phyloP scores from a whole-genome alignment of 192 early-diverging fungal species.

The Thamnidium elegans region DNA sequence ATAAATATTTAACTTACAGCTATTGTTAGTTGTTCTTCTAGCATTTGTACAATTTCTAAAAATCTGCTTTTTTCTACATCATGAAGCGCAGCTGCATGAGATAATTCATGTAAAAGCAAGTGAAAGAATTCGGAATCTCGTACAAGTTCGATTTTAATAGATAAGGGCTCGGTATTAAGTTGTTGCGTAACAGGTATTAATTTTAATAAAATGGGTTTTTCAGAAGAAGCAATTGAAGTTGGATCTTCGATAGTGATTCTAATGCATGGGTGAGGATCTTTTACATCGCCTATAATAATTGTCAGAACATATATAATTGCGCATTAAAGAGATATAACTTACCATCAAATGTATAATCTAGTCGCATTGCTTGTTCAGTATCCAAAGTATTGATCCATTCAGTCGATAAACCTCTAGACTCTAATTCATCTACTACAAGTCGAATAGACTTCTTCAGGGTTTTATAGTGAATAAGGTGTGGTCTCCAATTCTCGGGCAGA shows the following conservation, averaged over 20 bases:
- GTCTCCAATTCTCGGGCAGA: slow-evolving; percentile 60
- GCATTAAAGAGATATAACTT: slow-evolving; percentile 7
- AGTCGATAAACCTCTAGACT: slow-evolving; percentile 21
- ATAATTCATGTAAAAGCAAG: slow-evolving; percentile 27
- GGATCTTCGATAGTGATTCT: slow-evolving; percentile 21
- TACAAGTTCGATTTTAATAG: slow-evolving; percentile 28
- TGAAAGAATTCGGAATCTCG: slow-evolving; percentile 35
- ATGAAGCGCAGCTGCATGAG: slow-evolving; percentile 11
- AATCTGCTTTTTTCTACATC: slow-evolving; percentile 19
- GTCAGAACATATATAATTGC: too few relatives aligned
- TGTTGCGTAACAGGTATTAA: not conserved
- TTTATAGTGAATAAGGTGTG: slow-evolving; percentile 62
- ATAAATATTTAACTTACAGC: too few relatives aligned
- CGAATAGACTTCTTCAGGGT: slow-evolving; percentile 60
- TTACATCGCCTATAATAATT: slow-evolving; percentile 11
- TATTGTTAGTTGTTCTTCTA: slow-evolving; percentile 21
- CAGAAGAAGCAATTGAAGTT: slow-evolving; percentile 1
- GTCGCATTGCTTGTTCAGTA: slow-evolving; percentile 1
- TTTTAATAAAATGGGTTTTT: slow-evolving; percentile 8
- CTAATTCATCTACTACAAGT: slow-evolving; percentile 56
- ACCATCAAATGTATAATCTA: slow-evolving; percentile 32
- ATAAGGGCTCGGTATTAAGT: slow-evolving; percentile 11
- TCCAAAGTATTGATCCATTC: slow-evolving; percentile 7
- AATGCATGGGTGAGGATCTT: slow-evolving; percentile 10
- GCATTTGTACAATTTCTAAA: slow-evolving; percentile 7